A percentile compares a stretch with the other conserved stretches of the same genome.
These are phyloP conservation scores for Aspergillus fumigatiaffinis DNA, from an alignment of 2,329 filamentous ascomycete species.

Conservation along the genomic window DNA sequence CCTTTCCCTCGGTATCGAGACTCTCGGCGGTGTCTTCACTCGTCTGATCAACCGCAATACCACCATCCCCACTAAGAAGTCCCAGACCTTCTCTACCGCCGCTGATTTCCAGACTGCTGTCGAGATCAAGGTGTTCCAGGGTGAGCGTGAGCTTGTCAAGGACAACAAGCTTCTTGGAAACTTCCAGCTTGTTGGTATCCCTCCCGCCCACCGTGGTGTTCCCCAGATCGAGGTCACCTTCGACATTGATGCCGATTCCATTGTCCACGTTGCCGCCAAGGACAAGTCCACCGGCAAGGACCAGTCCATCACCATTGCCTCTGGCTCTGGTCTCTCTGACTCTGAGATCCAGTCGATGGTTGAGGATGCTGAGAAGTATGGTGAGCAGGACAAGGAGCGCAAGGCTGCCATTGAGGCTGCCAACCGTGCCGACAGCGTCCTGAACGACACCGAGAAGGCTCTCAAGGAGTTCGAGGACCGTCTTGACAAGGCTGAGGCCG, in stretches of 20 bases:
- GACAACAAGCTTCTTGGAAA: slow-evolving; percentile 99
- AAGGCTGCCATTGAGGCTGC: slow-evolving; percentile 92
- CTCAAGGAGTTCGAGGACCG: slow-evolving; percentile 94
- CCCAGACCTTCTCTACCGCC: slow-evolving; percentile 94
- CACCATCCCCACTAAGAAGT: slow-evolving; percentile 99
- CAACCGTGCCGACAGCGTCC: slow-evolving; percentile 93
- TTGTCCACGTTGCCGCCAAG: slow-evolving; percentile 96
- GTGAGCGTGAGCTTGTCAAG: slow-evolving; percentile 96
- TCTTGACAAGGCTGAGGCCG: slow-evolving; percentile 93
- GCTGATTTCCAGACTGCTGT: slow-evolving; percentile 98
- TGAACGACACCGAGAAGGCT: slow-evolving; percentile 98
- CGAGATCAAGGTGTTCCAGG: slow-evolving; percentile 99
- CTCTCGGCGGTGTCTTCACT: slow-evolving; percentile 94
- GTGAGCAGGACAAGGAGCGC: slow-evolving; percentile 91
- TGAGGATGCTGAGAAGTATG: slow-evolving; percentile 94
- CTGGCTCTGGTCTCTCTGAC: slow-evolving; percentile 93
- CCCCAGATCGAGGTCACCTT: slow-evolving; percentile 98
- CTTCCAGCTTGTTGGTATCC: slow-evolving; percentile 98
- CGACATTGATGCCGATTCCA: slow-evolving; percentile 96
- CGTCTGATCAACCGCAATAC: slow-evolving; percentile 99
- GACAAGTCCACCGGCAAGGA: slow-evolving; percentile 99
- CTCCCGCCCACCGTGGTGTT: slow-evolving; percentile 91
- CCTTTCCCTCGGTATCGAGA: slow-evolving; percentile 96
- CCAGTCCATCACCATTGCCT: slow-evolving; percentile 98
- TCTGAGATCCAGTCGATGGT: slow-evolving; percentile 97